Evolutionary conservation across 2,329 filamentous ascomycete species (phyloP), one percentile per base, ranked within the genome.

Genomic region (Calonectria crousiana): DNA sequence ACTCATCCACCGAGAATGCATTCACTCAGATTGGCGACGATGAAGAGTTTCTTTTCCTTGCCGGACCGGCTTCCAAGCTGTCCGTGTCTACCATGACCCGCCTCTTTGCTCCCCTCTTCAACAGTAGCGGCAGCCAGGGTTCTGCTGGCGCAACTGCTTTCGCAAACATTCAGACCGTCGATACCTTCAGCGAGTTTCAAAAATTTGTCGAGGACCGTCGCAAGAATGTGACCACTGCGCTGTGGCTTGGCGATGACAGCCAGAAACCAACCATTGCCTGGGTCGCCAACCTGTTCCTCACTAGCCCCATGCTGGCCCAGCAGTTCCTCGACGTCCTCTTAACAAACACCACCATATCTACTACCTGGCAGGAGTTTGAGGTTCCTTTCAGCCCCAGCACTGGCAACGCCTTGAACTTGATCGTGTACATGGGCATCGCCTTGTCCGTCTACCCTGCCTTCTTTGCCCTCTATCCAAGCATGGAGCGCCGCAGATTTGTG

Each of bases 381-480:
- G 89, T 92, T 0, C 94, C 95, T 0, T 96, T 93, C 85, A 87
- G 90, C 32, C 91, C 94, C 0, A 88, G 88, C 26, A 91, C 92
- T 11, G 95, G 95, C 26, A 89, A 96, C 66, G 92, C 93, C 0
- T 85, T 98, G 30, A 95, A 97, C 82, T 88, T 98, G 23, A 91
- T 96, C 51, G 88, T 95, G 11, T 98, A 98, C 84, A 94, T 97
- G 82, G 92, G 93, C 18, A 88, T 98, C 11, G 94, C 93, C 1
- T 92, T 97, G 84, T 89, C 91, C 9, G 92, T 93, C 1, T 97
- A 94, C 79, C 95, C 96, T 0, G 95, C 93, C 18, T 96, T 98
- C 87, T 97, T 98, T 79, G 91, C 94, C 0, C 87, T 98, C 6
- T 98, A 98, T 81, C 95, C 95, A 0, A 98, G 95, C n/a, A 88